A percentile compares a stretch with the other conserved stretches of the same genome.
These are phyloP conservation scores for Trichoderma brevicompactum DNA, from an alignment of 2,329 filamentous ascomycete species.

Conservation along the genomic window DNA sequence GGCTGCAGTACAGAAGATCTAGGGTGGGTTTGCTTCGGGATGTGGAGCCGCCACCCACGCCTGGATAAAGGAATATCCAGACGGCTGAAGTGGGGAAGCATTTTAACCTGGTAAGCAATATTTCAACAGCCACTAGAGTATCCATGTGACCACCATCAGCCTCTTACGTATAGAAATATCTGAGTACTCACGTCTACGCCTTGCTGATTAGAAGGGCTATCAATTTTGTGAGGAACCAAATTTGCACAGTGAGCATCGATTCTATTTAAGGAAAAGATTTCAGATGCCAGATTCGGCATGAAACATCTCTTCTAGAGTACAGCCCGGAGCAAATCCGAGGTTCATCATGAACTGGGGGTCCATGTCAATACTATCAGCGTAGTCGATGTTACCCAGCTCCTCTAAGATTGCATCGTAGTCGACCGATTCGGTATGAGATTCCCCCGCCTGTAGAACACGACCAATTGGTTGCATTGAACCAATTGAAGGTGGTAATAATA, in stretches of 20 bases:
- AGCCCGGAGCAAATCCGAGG: slow-evolving; percentile 21
- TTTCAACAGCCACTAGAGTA: not conserved
- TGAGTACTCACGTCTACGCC: not conserved
- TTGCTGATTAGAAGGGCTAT: not conserved
- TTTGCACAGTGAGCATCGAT: not conserved
- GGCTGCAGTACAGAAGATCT: slow-evolving; percentile 7
- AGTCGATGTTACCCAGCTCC: slow-evolving; percentile 23
- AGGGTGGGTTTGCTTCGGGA: not conserved
- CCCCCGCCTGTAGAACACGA: not conserved
- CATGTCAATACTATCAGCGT: slow-evolving; percentile 16
- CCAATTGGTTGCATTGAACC: slow-evolving; percentile 2
- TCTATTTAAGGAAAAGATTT: not conserved
- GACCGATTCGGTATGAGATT: not conserved
- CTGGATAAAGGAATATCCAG: slow-evolving; percentile 25
- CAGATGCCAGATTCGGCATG: not conserved
- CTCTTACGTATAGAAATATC: slow-evolving; percentile 6
- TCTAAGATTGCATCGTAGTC: slow-evolving; percentile 24
- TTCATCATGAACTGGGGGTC: slow-evolving; percentile 26
- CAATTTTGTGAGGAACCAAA: too few species aligned
- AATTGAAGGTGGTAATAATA: not conserved
- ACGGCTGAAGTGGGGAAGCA: slow-evolving; percentile 5
- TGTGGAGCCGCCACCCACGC: slow-evolving; percentile 19
- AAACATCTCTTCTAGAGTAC: slow-evolving; percentile 17
- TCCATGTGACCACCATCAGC: slow-evolving; percentile 18
- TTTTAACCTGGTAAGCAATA: not conserved